phyloP scores from a whole-genome alignment of 192 early-diverging fungal species.

The Dispira simplex region DNA sequence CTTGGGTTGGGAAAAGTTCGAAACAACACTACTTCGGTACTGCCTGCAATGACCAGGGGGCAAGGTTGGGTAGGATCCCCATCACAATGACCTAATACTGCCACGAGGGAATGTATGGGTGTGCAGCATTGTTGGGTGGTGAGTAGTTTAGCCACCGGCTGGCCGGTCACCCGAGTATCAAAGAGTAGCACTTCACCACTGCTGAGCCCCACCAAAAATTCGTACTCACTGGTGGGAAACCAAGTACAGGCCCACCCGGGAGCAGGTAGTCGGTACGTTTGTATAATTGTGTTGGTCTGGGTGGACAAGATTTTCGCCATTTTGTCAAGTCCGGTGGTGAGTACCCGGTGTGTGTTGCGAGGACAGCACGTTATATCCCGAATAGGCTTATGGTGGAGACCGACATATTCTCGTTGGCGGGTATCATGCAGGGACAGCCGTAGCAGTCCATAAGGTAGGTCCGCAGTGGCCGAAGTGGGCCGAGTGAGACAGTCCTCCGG shows the following conservation, averaged over 20 bases:
- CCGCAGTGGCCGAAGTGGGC: background rate
- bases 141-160: background rate
- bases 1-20: background rate
- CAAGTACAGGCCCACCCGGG: conserved; percentile 8
- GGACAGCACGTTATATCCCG: conserved; percentile 4
- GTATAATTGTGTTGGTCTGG: background rate
- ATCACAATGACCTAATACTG: background rate
- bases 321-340: background rate
- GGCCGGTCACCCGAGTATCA: background rate
- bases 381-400: background rate
- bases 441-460: background rate
- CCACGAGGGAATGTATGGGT: background rate
- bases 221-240: background rate
- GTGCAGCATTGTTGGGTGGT: background rate
- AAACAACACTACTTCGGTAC: background rate
- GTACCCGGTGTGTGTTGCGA: background rate
- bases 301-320: background rate
- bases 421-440: background rate
- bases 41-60: background rate
- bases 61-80: background rate
- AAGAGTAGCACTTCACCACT: conserved; percentile 1
- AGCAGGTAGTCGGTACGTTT: background rate
- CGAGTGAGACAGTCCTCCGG: background rate
- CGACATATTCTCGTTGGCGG: background rate
- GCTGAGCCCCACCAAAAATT: conserved; percentile 3